Base-by-base conservation (phyloP, 2,329 filamentous ascomycete genomes). In the Microsporum canis region DNA sequence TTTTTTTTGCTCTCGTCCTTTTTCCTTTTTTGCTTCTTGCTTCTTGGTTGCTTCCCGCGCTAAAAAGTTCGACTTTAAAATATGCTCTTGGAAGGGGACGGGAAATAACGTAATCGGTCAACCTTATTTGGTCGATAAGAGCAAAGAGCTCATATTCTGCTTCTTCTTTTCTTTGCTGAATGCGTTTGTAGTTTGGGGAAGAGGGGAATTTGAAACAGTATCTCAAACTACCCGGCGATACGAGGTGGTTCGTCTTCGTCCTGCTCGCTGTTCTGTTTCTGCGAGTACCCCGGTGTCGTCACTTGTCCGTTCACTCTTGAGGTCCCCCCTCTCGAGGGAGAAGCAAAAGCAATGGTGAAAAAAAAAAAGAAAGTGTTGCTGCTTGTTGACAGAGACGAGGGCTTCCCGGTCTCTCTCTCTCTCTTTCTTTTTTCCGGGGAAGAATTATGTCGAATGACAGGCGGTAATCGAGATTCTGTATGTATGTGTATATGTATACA, bases 91-190 rank as follows among this genome's bases (percentile, higher is more conserved):
- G 31, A 51, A 6, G 8, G 31, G 23, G 31, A 55, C 51, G 51
- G 51, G 51, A 55, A 55, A 55, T 55, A 55, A 55, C 51, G 51
- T 55, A 55, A 55, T 55, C 51, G 51, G 51, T 34, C 51, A 55
- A 55, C 51, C 33, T 36, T 55, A 55, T 55, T 55, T 36, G 49
- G 31, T n/a, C 14, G n/a, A 36, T 33, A 10, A 27, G 49, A 5
- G 7, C 27, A 31, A 17, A 53, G 51, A 17, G 51, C 33, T 34
- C 51, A 55, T 55, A 34, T 34, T 55, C 36, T 31, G 14, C 2
- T 23, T 23, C 17, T 23, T 23, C 1, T 23, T 23, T 23, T 23
- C 17, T 23, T 1, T 23, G 17, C 17, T 23, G 12, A 33, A 33
- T n/a, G 31, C 7, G 5, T 27, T 53, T 34, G 43, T 23, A 12